phyloP scores from a whole-genome alignment of 306 rosid genomes.

The Castanospermum australe region DNA sequence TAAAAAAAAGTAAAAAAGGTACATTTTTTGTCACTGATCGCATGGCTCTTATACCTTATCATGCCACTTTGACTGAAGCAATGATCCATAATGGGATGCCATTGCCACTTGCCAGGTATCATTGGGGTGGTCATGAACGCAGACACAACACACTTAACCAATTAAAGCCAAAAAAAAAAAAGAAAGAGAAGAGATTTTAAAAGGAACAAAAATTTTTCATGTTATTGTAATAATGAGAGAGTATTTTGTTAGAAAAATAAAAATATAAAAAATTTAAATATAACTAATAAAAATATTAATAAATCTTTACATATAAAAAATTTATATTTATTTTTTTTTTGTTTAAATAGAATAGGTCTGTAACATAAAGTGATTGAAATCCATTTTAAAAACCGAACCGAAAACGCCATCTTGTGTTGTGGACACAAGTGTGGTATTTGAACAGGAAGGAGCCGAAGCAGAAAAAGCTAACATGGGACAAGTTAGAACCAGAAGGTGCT shows the following conservation, averaged over 20 bases:
- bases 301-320: too few relatives aligned
- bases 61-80: slow-evolving; percentile 38
- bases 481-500: slow-evolving; percentile 39
- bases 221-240: too few relatives aligned
- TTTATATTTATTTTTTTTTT: too few relatives aligned
- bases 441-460: slow-evolving; percentile 39
- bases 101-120: not conserved
- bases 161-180: not conserved
- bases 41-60: slow-evolving; percentile 7
- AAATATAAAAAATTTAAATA: too few relatives aligned
- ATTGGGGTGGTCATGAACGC: slow-evolving; percentile 3
- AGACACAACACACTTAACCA: not conserved
- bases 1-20: not conserved
- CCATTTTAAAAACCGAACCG: not conserved
- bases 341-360: too few relatives aligned
- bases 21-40: not conserved
- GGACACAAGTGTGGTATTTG: slow-evolving; percentile 34
- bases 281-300: too few relatives aligned
- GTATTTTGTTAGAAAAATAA: too few relatives aligned
- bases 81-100: slow-evolving; percentile 13
- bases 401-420: not conserved
- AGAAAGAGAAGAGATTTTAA: slow-evolving; percentile 1
- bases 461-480: slow-evolving; percentile 42
- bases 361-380: too few relatives aligned
- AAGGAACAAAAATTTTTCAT: too few relatives aligned